phyloP scores from a whole-genome alignment of 345 rosid species.

The Eucalyptus dawsonii region DNA sequence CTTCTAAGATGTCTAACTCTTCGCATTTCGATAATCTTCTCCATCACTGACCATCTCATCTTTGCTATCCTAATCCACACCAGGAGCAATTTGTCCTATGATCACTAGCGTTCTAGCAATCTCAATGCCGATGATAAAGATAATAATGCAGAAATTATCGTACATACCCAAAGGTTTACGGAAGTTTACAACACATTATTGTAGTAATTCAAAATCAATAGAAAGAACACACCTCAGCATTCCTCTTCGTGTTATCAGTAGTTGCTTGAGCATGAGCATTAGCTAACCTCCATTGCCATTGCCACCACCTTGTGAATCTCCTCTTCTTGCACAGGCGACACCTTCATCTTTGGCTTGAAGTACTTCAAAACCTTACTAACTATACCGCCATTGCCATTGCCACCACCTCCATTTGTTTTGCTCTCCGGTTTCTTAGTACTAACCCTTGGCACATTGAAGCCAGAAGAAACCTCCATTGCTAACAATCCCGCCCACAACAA shows the following conservation, averaged over 20 bases:
- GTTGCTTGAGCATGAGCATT: slow-evolving; percentile 45
- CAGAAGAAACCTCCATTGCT: too few relatives aligned
- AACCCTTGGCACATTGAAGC: too few relatives aligned
- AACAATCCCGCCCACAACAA: too few relatives aligned
- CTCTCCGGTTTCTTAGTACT: too few relatives aligned
- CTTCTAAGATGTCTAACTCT: slow-evolving; percentile 29
- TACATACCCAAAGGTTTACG: not conserved
- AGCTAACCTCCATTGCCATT: slow-evolving; percentile 43
- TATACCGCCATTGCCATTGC: too few relatives aligned
- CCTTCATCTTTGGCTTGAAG: too few relatives aligned
- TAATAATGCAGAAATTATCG: not conserved
- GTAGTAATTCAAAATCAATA: too few relatives aligned
- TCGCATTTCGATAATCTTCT: slow-evolving; percentile 7
- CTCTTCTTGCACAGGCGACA: too few relatives aligned
- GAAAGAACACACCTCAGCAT: slow-evolving; percentile 26
- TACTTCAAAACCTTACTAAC: too few relatives aligned
- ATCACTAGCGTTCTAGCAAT: not conserved
- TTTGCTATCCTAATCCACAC: slow-evolving; percentile 1
- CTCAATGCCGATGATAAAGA: not conserved
- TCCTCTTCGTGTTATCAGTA: slow-evolving; percentile 1
- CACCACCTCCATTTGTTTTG: too few relatives aligned
- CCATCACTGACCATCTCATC: not conserved
- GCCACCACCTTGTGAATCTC: too few relatives aligned
- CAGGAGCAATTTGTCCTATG: slow-evolving; percentile 30
- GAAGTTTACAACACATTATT: not conserved